Evolutionary conservation across 805 yeast species (phyloP).

Genomic region (Torulaspora gathmanii): DNA sequence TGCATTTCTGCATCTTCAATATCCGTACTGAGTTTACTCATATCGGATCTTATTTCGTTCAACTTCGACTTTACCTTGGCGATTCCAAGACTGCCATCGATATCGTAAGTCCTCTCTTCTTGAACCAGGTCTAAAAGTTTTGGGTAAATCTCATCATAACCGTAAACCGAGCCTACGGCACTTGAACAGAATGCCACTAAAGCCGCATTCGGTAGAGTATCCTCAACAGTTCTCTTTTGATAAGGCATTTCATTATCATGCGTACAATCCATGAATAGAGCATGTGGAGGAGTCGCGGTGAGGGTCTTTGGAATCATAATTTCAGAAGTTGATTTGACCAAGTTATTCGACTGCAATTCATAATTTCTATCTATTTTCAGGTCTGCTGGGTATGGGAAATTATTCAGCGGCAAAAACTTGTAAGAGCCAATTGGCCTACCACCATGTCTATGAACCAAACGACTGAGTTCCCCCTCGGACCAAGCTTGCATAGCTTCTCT

Average conservation of each 20-base stretch:
- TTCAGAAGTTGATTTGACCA: constrained; percentile 45
- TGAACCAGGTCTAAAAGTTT: constrained; percentile 70
- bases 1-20: constrained; percentile 79
- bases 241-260: constrained; percentile 91
- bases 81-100: constrained; percentile 53
- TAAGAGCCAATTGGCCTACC: constrained; percentile 94
- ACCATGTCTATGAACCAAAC: constrained; percentile 85
- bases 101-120: constrained; percentile 62
- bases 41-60: constrained; percentile 51
- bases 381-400: constrained; percentile 60
- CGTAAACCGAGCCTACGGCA: constrained; percentile 91
- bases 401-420: constrained; percentile 72
- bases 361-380: constrained; percentile 37
- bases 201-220: constrained; percentile 92
- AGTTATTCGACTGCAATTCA: constrained; percentile 14
- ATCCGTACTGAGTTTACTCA: constrained; percentile 46
- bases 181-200: constrained; percentile 88
- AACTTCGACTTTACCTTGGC: constrained; percentile 62
- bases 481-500: constrained; percentile 98
- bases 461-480: constrained; percentile 78
- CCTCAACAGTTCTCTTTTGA: constrained; percentile 89
- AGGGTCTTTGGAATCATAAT: constrained; percentile 63
- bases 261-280: constrained; percentile 95
- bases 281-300: constrained; percentile 76
- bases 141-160: constrained; percentile 91